A percentile compares a stretch with the other conserved stretches of the same genome.
Conservation (phyloP, 495 filamentous ascomycete species). For the Aspergillus cristatus region DNA sequence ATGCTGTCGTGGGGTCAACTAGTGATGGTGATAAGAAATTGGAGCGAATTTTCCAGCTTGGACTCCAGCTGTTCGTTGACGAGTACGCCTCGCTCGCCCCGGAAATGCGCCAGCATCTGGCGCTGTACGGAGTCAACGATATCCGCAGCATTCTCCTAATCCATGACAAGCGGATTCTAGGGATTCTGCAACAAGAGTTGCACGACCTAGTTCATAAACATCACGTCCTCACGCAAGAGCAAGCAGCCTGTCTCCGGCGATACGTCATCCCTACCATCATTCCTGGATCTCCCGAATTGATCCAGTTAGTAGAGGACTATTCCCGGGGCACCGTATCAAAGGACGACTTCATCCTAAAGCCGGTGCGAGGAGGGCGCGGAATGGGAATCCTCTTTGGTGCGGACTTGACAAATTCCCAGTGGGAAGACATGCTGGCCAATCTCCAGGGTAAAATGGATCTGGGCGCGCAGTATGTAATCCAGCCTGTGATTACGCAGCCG, state of each 20-base stretch:
- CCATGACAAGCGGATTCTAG: constrained; percentile 33
- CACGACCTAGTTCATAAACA: constrained; percentile 10
- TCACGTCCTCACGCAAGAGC: constrained; percentile 13
- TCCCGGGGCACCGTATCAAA: neutral
- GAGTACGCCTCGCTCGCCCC: constrained; percentile 16
- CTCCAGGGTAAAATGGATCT: neutral
- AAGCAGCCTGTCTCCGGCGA: constrained; percentile 14
- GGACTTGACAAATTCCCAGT: constrained; percentile 13
- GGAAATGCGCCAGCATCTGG: constrained; percentile 17
- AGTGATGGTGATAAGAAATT: constrained; percentile 7
- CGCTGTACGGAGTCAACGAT: constrained; percentile 24
- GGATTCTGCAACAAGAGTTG: constrained; percentile 25
- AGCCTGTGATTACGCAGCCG: constrained; percentile 14
- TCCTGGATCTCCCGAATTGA: constrained; percentile 5
- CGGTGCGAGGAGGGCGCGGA: constrained; percentile 17
- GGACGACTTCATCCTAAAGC: constrained; percentile 25
- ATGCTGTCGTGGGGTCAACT: neutral
- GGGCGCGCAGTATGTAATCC: constrained; percentile 1
- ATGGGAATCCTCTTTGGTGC: constrained; percentile 29
- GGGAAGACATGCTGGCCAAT: constrained; percentile 2
- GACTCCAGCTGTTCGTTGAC: constrained; percentile 22
- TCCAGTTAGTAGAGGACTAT: neutral
- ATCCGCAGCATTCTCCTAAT: constrained; percentile 25
- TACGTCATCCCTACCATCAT: constrained; percentile 8
- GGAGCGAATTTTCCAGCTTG: constrained; percentile 23